Evolutionary conservation across 78 protist genomes (phyloP), one percentile per base, ranked within the genome.

Genomic region (Cyanophora paradoxa): DNA sequence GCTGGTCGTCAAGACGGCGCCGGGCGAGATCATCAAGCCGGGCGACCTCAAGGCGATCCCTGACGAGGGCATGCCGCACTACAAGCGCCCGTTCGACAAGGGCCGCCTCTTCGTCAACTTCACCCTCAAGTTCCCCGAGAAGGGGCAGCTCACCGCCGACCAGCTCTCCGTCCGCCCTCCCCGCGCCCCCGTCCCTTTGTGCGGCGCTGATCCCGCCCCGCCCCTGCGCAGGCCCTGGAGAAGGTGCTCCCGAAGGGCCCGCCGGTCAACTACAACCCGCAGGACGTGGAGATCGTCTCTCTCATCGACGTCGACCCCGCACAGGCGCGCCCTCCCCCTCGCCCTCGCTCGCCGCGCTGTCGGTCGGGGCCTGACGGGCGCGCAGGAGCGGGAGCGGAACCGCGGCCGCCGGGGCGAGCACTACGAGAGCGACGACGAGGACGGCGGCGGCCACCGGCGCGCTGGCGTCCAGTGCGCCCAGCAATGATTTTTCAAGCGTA

Each of bases 61-160:
- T 36, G 76, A 81, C 71, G 97, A 96, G 82, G 99, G 99, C 69
- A 90, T 96, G 97, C 99, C 99, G 39, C 70, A 65, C 33, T 76
- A 89, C 85, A 71, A 75, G 59, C 30, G 44, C 16, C 92, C 94
- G 24, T 85, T 88, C 33, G 96, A 92, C 73, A 72, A 82, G 75
- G 99, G 97, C 20, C 64, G 71, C 76, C 75, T 94, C 54, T 83
- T 83, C 33, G 34, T 95, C 66, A 31, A 70, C 28, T 77, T 94
- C 52, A 44, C 34, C 13, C 92, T 95, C 39, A 73, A 74, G 24
- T 89, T 92, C 92, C 97, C 98, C 26, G 30, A 52, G 54, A 3
- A 46, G 39, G 6, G n/a, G n/a, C n/a, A n/a, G n/a, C n/a, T 10
- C 65, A 10, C 3, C 34, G 42, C 30, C 6, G 13, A 5, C 11